Conservation (phyloP, 1,284 basidiomycete genomes). For the Cutaneotrichosporon cutaneum region DNA sequence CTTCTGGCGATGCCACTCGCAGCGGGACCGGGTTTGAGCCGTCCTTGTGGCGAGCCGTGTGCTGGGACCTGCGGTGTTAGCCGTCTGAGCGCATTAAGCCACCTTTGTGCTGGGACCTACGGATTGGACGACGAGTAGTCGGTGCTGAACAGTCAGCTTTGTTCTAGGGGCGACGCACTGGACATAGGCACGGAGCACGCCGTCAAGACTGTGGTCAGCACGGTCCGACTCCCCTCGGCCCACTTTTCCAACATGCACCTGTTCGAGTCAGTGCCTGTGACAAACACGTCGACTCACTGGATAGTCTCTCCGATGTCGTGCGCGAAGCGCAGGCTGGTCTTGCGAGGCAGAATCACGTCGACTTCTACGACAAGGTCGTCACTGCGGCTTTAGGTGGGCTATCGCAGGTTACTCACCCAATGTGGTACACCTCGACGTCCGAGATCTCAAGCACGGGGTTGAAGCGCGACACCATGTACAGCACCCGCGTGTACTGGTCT, state of each 20-base stretch:
- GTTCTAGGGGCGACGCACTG: conserved; percentile 33
- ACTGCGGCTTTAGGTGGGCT: conserved; percentile 19
- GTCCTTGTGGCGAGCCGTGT: conserved; percentile 14
- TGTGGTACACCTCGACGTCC: conserved; percentile 53
- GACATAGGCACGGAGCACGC: conserved; percentile 55
- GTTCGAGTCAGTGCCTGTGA: neutral
- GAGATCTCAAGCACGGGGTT: conserved; percentile 50
- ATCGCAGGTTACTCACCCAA: conserved; percentile 38
- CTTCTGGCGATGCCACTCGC: neutral
- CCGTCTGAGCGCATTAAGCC: neutral
- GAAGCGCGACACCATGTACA: conserved; percentile 56
- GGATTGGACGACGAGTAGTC: conserved; percentile 49
- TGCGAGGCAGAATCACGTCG: conserved; percentile 53
- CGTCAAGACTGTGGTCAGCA: conserved; percentile 44
- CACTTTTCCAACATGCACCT: conserved; percentile 47
- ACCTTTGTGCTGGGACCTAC: conserved; percentile 22
- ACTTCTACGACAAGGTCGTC: conserved; percentile 56
- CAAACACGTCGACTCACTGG: conserved; percentile 33
- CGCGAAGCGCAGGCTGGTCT: conserved; percentile 53
- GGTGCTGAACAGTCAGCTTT: conserved; percentile 13
- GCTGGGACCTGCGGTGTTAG: conserved; percentile 14
- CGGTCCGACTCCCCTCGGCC: conserved; percentile 10
- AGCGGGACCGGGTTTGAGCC: conserved; percentile 14
- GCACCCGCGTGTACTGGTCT: conserved; percentile 50
- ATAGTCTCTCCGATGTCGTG: conserved; percentile 55